Evolutionary conservation across 1,284 basidiomycete genomes (phyloP).

Genomic region (Ceratobasidium papillatum): DNA sequence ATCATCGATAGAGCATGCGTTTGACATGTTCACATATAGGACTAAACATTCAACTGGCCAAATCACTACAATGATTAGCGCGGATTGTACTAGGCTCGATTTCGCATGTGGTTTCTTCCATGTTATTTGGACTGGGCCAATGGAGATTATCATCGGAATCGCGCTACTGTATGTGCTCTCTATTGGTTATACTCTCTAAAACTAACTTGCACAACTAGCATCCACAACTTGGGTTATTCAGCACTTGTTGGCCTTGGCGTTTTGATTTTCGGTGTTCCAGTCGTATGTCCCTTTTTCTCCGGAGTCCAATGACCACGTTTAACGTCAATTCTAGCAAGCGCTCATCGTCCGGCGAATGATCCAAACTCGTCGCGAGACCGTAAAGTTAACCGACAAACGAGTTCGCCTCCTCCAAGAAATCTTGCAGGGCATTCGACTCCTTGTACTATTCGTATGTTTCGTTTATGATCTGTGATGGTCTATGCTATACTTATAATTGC

Average conservation of each 20-base stretch:
- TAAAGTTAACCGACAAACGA: constrained; percentile 76
- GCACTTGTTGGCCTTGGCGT: constrained; percentile 76
- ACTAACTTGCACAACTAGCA: neutral
- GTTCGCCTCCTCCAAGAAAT: constrained; percentile 63
- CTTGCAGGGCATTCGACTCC: constrained; percentile 68
- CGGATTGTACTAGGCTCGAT: constrained; percentile 66
- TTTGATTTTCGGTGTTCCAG: constrained; percentile 47
- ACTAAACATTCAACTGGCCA: constrained; percentile 64
- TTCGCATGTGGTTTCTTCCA: constrained; percentile 59
- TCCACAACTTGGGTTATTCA: constrained; percentile 60
- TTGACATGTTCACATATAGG: neutral
- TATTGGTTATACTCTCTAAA: neutral
- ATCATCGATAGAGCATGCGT: neutral
- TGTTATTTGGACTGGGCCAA: constrained; percentile 54
- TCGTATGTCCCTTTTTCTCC: constrained; percentile 38
- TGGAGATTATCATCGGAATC: constrained; percentile 51
- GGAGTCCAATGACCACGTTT: neutral
- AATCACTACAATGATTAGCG: constrained; percentile 75
- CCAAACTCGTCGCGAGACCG: constrained; percentile 67
- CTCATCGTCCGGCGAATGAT: constrained; percentile 72
- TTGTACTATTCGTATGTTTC: constrained; percentile 64
- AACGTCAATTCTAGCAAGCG: constrained; percentile 62
- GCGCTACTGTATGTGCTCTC: constrained; percentile 66
- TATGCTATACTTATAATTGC: constrained; percentile 29
- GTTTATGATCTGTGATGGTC: constrained; percentile 24